phyloP scores from a whole-genome alignment of 805 yeast species.

The Kockiozyma suomiensis region DNA sequence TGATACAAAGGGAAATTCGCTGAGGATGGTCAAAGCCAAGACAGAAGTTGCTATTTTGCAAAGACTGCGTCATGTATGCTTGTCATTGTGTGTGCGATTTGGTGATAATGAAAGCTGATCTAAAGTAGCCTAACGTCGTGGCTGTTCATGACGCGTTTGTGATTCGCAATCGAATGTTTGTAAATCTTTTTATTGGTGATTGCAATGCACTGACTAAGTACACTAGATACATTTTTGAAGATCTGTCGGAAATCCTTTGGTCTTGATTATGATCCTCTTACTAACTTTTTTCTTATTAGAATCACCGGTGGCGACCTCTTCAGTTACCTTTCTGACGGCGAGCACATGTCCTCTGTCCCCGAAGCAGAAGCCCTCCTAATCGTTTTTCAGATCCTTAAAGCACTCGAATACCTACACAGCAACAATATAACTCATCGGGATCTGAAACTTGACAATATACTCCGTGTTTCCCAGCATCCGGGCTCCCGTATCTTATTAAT shows the following conservation, averaged over 20 bases:
- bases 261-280: neutral
- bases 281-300: slow-evolving; percentile 9
- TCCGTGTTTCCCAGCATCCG: slow-evolving; percentile 56
- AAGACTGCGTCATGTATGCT: slow-evolving; percentile 27
- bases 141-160: slow-evolving; percentile 25
- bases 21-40: slow-evolving; percentile 23
- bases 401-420: slow-evolving; percentile 57
- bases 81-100: no score
- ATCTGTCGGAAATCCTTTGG: slow-evolving; percentile 22
- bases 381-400: slow-evolving; percentile 58
- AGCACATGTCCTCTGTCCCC: slow-evolving; percentile 47
- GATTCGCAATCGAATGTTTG: slow-evolving; percentile 24
- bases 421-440: slow-evolving; percentile 66
- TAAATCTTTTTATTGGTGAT: neutral
- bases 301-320: slow-evolving; percentile 61
- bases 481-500: slow-evolving; percentile 60
- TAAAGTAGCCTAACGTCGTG: slow-evolving; percentile 30
- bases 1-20: slow-evolving; percentile 20
- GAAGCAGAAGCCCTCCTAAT: slow-evolving; percentile 60
- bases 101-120: neutral
- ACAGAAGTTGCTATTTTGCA: slow-evolving; percentile 33
- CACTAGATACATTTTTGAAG: slow-evolving; percentile 34
- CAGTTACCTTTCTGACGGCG: slow-evolving; percentile 53
- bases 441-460: slow-evolving; percentile 65
- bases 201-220: neutral